Conservation (phyloP, 441 rosid genomes). For the Macaranga tanarius region DNA sequence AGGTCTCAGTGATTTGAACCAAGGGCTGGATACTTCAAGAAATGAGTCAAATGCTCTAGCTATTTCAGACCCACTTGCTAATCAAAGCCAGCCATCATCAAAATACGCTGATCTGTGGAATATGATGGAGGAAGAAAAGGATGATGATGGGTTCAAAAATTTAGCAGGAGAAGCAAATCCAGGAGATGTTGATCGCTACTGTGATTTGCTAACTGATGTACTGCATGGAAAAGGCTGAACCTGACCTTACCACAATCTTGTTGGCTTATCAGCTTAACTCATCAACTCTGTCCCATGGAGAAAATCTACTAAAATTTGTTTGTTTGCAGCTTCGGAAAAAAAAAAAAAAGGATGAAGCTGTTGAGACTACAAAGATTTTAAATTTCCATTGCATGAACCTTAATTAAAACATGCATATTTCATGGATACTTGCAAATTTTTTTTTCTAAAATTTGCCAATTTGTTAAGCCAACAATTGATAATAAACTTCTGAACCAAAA, state of each 20-base stretch:
- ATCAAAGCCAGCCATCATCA: background rate
- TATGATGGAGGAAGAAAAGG: slow-evolving; percentile 22
- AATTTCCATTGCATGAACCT: too few species aligned
- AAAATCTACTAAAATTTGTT: too few species aligned
- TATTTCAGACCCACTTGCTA: background rate
- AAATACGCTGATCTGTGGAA: slow-evolving; percentile 7
- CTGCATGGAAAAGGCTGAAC: background rate
- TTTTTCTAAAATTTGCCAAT: too few species aligned
- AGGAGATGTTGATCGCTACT: slow-evolving; percentile 29
- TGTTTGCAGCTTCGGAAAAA: too few species aligned
- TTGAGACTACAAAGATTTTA: too few species aligned
- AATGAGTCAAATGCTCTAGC: background rate
- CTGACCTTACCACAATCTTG: background rate
- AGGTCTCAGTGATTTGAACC: background rate
- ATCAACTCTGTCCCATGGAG: background rate
- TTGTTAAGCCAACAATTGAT: too few species aligned
- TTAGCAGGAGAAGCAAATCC: slow-evolving; percentile 12
- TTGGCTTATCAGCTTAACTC: background rate
- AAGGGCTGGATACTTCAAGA: background rate
- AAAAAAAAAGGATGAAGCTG: too few species aligned
- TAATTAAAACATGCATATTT: too few species aligned
- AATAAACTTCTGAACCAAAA: too few species aligned
- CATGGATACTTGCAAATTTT: too few species aligned
- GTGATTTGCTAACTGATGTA: slow-evolving; percentile 22
- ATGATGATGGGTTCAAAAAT: background rate